phyloP scores from a whole-genome alignment of 352 stramenopile genomes.

The Thalassiosira sp. region DNA sequence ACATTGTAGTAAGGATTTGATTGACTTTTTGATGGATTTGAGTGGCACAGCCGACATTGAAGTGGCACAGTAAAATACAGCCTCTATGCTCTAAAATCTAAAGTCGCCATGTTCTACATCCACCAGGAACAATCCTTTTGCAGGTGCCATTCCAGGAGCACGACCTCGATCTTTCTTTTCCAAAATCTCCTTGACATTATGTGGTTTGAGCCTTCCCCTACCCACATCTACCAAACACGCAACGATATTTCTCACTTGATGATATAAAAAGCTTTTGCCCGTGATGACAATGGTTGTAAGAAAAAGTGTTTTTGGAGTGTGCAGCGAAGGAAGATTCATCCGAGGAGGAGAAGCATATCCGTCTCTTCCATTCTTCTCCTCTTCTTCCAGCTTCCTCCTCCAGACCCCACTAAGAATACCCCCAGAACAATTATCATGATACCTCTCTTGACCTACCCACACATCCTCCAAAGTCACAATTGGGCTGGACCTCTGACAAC shows the following conservation, averaged over 20 bases:
- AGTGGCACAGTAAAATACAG: background rate
- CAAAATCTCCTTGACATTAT: slow-evolving; percentile 61
- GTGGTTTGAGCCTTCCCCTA: slow-evolving; percentile 44
- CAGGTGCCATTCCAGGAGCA: slow-evolving; percentile 63
- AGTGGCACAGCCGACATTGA: background rate
- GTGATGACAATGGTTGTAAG: slow-evolving; percentile 67
- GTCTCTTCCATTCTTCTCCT: background rate
- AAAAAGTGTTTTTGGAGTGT: slow-evolving; percentile 32
- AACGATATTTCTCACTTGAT: slow-evolving; percentile 79
- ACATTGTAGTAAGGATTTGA: slow-evolving; percentile 4
- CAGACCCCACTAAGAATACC: slow-evolving; percentile 30
- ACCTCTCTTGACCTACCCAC: slow-evolving; percentile 28
- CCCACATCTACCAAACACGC: slow-evolving; percentile 75
- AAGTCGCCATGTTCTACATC: slow-evolving; percentile 77
- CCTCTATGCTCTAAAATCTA: slow-evolving; percentile 42
- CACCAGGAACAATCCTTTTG: slow-evolving; percentile 75
- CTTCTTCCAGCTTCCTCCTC: slow-evolving; percentile 10
- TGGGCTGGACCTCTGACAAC: slow-evolving; percentile 64
- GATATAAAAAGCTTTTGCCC: slow-evolving; percentile 79
- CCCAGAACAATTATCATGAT: slow-evolving; percentile 27
- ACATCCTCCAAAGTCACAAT: slow-evolving; percentile 71
- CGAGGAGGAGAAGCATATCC: background rate
- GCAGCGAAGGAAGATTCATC: slow-evolving; percentile 11
- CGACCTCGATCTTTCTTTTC: slow-evolving; percentile 42
- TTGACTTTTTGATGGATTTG: slow-evolving; percentile 12